These are phyloP conservation scores for Jaltomata sinuosa DNA, from an alignment of 257 asterid species.

Conservation along the genomic window DNA sequence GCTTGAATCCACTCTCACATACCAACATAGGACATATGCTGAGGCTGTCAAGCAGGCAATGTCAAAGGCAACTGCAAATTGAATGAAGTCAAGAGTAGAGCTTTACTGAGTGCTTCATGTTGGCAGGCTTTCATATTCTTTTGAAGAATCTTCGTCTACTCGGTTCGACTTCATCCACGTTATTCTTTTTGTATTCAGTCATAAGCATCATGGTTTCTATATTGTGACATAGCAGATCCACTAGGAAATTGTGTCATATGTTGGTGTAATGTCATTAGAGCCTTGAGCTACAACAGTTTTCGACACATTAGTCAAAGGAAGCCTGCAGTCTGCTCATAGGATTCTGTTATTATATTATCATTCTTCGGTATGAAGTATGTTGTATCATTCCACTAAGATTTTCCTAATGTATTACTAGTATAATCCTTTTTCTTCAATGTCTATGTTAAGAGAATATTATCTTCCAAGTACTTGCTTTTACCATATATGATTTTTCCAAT, in stretches of 20 bases:
- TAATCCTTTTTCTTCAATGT: not conserved
- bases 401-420: not conserved
- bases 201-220: not conserved
- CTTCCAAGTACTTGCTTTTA: not conserved
- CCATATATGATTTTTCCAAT: not conserved
- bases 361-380: not conserved
- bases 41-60: constrained; percentile 65
- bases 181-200: no score
- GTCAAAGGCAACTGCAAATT: constrained; percentile 47
- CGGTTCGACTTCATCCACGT: not conserved
- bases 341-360: not conserved
- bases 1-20: constrained; percentile 71
- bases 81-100: not conserved
- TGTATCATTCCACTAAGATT: not conserved
- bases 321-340: not conserved
- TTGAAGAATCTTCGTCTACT: not conserved
- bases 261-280: not conserved
- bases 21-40: constrained; percentile 73
- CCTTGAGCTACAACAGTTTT: not conserved
- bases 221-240: not conserved
- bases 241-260: not conserved
- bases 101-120: not conserved
- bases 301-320: not conserved
- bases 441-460: not conserved
- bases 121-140: not conserved